Conservation (phyloP, 2,329 filamentous ascomycete genomes). For the Fusarium sp. region DNA sequence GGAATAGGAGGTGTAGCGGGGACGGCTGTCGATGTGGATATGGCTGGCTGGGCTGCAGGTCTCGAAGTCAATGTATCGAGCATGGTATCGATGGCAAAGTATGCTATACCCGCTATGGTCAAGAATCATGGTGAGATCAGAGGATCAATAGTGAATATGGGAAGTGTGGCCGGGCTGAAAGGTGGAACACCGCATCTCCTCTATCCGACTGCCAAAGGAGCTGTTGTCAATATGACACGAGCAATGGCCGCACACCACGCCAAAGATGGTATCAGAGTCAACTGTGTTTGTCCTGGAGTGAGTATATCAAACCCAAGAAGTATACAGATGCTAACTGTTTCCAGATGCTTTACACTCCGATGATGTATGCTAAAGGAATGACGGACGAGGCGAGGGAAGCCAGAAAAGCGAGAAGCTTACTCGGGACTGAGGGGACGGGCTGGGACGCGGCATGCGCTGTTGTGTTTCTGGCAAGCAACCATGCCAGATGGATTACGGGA, state of each 20-base stretch:
- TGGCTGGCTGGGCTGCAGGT: conserved; percentile 68
- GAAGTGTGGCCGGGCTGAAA: conserved; percentile 70
- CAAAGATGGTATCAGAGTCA: conserved; percentile 62
- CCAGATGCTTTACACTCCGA: conserved; percentile 64
- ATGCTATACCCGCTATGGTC: conserved; percentile 72
- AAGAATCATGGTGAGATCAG: conserved; percentile 64
- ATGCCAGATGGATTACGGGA: conserved; percentile 62
- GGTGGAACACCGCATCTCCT: conserved; percentile 62
- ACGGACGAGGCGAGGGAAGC: conserved; percentile 55
- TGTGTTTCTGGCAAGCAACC: conserved; percentile 57
- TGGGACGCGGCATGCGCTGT: conserved; percentile 61
- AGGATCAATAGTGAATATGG: conserved; percentile 74
- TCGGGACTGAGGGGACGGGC: conserved; percentile 60
- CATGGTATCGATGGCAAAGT: conserved; percentile 76
- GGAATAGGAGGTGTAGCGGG: conserved; percentile 72
- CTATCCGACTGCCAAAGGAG: conserved; percentile 65
- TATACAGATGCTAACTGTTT: conserved; percentile 6
- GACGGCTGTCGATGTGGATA: conserved; percentile 72
- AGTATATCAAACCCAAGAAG: fast-evolving
- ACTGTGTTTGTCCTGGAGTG: conserved; percentile 63
- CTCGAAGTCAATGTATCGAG: conserved; percentile 75
- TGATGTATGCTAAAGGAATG: conserved; percentile 61
- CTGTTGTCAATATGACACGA: conserved; percentile 66
- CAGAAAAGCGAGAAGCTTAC: conserved; percentile 56
- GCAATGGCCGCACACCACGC: conserved; percentile 67